These are phyloP conservation scores for Cordyceps militaris DNA, from an alignment of 2,329 filamentous ascomycete genomes.

Conservation along the genomic window DNA sequence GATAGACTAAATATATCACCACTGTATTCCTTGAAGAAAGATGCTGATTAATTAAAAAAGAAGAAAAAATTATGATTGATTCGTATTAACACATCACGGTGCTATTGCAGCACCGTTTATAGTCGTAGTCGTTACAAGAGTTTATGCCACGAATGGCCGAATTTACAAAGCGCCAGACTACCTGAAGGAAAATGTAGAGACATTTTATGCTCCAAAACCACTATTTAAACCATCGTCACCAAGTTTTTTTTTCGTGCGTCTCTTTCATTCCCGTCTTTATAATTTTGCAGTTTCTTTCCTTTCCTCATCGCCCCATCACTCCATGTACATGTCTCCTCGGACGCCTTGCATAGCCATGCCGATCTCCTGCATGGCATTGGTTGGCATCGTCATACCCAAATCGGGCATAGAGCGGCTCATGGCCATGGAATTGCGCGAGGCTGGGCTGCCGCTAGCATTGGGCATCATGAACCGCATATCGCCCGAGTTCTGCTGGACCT, in stretches of 20 bases:
- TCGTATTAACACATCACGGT: constrained; percentile 28
- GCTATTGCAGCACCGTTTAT: constrained; percentile 19
- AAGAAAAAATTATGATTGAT: constrained; percentile 50
- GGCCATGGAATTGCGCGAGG: constrained; percentile 30
- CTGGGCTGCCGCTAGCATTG: constrained; percentile 30
- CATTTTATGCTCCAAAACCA: background rate
- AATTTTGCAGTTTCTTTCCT: background rate
- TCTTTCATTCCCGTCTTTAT: background rate
- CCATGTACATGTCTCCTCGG: constrained; percentile 47
- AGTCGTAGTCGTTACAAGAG: constrained; percentile 25
- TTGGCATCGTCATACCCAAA: constrained; percentile 37
- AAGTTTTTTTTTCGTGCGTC: background rate
- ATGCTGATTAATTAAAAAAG: background rate
- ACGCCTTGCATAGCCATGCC: constrained; percentile 39
- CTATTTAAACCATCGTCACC: background rate
- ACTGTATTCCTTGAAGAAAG: background rate
- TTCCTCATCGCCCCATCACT: constrained; percentile 24
- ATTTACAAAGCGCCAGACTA: background rate
- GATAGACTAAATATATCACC: background rate
- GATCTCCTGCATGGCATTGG: constrained; percentile 37
- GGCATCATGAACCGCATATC: constrained; percentile 38
- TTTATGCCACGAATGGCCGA: background rate
- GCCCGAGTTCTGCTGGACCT: constrained; percentile 27
- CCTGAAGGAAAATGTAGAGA: background rate
- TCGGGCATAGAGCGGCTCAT: constrained; percentile 41